Evolutionary conservation across 192 early-diverging fungal genomes (phyloP).

Genomic region (Podila epicladia): DNA sequence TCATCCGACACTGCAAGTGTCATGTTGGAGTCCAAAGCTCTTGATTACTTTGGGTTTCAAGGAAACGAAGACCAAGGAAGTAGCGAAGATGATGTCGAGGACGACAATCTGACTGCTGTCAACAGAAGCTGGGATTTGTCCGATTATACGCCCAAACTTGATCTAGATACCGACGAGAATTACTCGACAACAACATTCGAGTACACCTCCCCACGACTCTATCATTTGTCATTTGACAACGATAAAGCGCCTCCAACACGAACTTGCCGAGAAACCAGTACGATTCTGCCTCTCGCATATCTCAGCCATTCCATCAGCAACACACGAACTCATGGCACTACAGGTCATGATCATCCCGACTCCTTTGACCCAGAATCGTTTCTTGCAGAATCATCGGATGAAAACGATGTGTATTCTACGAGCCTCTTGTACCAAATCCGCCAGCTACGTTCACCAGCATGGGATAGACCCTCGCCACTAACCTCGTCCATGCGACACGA

Average conservation of each 20-base stretch:
- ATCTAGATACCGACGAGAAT: neutral
- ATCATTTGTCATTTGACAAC: too few species aligned
- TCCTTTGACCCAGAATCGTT: too few species aligned
- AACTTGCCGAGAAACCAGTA: neutral
- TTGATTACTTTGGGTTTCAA: neutral
- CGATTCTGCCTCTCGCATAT: neutral
- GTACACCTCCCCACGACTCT: too few species aligned
- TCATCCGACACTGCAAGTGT: too few species aligned
- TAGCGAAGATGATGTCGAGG: neutral
- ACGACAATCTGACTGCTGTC: neutral
- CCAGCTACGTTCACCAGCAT: neutral
- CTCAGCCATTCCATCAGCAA: neutral
- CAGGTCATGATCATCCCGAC: too few species aligned
- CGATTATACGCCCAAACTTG: neutral
- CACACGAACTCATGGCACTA: too few species aligned
- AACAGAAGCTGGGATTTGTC: slow-evolving; percentile 2
- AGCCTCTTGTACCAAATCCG: neutral
- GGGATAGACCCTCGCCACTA: neutral
- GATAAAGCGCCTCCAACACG: too few species aligned
- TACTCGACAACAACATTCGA: neutral
- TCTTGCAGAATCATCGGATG: neutral
- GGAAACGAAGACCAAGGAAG: neutral
- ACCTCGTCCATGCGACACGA: neutral
- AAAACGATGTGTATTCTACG: neutral
- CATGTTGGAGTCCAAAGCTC: neutral